A percentile compares a stretch with the other conserved stretches of the same genome.
These are phyloP conservation scores for Trichophyton verrucosum DNA, from an alignment of 2,329 filamentous ascomycete species.

Conservation along the genomic window DNA sequence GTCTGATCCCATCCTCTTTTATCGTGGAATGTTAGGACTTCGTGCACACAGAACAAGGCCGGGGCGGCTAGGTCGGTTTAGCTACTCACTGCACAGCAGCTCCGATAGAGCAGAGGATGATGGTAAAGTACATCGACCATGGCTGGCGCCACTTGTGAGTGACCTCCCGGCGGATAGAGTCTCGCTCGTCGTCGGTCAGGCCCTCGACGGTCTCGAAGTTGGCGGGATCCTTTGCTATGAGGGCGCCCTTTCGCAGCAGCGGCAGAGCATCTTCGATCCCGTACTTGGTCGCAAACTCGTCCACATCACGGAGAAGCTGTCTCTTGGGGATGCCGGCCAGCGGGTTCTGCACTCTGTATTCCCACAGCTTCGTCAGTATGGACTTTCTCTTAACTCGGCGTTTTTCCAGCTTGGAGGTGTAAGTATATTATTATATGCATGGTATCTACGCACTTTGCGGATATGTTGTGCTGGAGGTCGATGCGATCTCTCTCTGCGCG, in stretches of 20 bases:
- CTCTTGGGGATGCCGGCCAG: slow-evolving; percentile 29
- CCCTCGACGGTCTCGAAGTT: slow-evolving; percentile 34
- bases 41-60: background rate
- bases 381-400: background rate
- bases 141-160: slow-evolving; percentile 41
- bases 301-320: slow-evolving; percentile 31
- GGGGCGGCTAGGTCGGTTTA: too few species aligned
- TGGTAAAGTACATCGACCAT: slow-evolving; percentile 37
- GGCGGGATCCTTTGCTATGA: slow-evolving; percentile 39
- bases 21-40: background rate
- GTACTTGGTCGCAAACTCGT: slow-evolving; percentile 31
- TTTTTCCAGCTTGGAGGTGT: background rate
- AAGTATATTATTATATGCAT: background rate
- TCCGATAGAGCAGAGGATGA: slow-evolving; percentile 41
- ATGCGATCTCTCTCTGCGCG: slow-evolving; percentile 17
- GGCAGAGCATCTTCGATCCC: slow-evolving; percentile 30
- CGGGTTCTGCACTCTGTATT: slow-evolving; percentile 36
- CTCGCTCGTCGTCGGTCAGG: slow-evolving; percentile 32
- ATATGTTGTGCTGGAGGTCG: slow-evolving; percentile 20
- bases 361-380: too few species aligned
- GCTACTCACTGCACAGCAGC: slow-evolving; percentile 38
- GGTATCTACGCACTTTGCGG: slow-evolving; percentile 18
- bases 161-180: slow-evolving; percentile 35
- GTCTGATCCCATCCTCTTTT: slow-evolving; percentile 40
- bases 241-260: slow-evolving; percentile 36